Evolutionary conservation across 805 yeast species (phyloP), one percentile per base, ranked within the genome.

Genomic region (Candida berthetii): DNA sequence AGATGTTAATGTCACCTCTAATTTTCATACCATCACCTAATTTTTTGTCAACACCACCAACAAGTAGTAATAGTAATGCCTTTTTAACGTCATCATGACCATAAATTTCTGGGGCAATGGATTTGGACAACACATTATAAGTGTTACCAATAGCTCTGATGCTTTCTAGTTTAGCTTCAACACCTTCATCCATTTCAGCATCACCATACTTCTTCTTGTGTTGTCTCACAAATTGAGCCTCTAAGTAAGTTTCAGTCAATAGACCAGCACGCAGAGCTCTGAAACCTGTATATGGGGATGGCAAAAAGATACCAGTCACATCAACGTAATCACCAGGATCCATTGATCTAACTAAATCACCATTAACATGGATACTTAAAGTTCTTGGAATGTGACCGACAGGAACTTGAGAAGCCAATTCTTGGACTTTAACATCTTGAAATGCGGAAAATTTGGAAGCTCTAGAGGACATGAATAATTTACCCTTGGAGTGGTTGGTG

Each of bases 81-180:
- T 93, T 93, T 64, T 93, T 93, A 43, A 93, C 89, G 61, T 93
- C 99, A 32, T 78, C 69, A 58, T 93, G 96, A 31, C 99, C 99
- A 55, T 72, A 93, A 58, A 93, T 93, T 67, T 93, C 99, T 0
- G 99, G 99, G 1, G 99, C 99, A 62, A 93, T 91, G 0, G 96
- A 86, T 53, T 73, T 70, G 10, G 99, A 86, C 45, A 93, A 68
- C 47, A 82, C 74, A 41, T 83, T 82, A 65, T 93, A 93, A 29
- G 84, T 77, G 47, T 82, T 80, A 20, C 93, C 95, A 32, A 74
- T 69, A 1, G 63, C 50, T 36, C 78, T 70, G 39, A 91, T 66
- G 24, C 63, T 65, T 27, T 68, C 64, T 41, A 93, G 80, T 47
- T 76, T 74, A 9, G 59, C 67, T 45, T 76, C 77, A 14, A 78